Conservation (phyloP, 148 eudicot species). For the Rhododendron griersonianum region DNA sequence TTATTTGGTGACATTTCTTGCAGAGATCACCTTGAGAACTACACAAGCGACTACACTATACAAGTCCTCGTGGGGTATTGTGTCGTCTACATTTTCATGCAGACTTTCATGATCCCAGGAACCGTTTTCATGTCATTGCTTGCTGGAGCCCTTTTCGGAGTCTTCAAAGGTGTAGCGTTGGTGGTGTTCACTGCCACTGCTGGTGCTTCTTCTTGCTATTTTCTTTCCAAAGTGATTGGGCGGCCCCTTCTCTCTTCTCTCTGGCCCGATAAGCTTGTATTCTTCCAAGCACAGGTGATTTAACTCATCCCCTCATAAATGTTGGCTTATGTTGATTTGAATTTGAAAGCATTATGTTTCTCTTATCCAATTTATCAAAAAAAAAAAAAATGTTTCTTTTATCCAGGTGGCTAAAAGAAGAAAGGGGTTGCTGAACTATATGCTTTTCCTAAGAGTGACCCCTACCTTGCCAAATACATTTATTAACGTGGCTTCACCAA, state of each 20-base stretch:
- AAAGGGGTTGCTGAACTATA: slow-evolving; percentile 72
- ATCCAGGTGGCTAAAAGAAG: slow-evolving; percentile 81
- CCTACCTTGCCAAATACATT: slow-evolving; percentile 95
- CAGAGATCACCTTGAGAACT: slow-evolving; percentile 88
- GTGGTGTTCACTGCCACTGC: slow-evolving; percentile 88
- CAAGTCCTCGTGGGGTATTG: slow-evolving; percentile 91
- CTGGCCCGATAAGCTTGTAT: slow-evolving; percentile 83
- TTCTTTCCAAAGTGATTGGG: slow-evolving; percentile 81
- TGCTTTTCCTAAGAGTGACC: slow-evolving; percentile 93
- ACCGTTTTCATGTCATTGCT: slow-evolving; percentile 96
- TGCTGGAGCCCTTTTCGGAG: slow-evolving; percentile 90
- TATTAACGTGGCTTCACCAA: slow-evolving; percentile 91
- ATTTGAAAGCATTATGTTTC: slow-evolving; percentile 6
- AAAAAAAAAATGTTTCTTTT: not conserved
- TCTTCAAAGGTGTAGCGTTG: slow-evolving; percentile 70
- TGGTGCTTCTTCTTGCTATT: slow-evolving; percentile 96
- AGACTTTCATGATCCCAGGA: slow-evolving; percentile 99
- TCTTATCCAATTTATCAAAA: slow-evolving; percentile 15
- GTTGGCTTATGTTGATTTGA: not conserved
- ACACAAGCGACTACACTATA: slow-evolving; percentile 91
- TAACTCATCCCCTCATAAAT: not conserved
- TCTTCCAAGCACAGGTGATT: slow-evolving; percentile 81
- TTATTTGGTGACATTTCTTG: slow-evolving; percentile 7
- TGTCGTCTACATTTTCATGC: slow-evolving; percentile 93
- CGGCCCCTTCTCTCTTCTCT: slow-evolving; percentile 67